Conservation (phyloP, 306 rosid genomes). For the Gleditsia sinensis region DNA sequence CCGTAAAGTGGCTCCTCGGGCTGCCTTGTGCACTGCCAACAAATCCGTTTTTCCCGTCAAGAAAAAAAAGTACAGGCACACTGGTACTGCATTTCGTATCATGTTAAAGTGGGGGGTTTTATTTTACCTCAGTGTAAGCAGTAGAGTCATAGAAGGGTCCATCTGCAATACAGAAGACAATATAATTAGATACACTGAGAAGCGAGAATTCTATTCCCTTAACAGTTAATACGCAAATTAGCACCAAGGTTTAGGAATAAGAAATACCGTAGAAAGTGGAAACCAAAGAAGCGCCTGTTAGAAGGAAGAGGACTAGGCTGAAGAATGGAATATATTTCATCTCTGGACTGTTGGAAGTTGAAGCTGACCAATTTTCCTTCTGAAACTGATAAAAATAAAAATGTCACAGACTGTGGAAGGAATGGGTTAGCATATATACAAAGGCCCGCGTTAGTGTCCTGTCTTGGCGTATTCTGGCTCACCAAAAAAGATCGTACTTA, state of each 20-base stretch:
- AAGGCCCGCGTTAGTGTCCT: background rate
- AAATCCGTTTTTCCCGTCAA: constrained; percentile 1
- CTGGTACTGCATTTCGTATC: too few relatives aligned
- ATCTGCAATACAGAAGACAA: constrained; percentile 54
- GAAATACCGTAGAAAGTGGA: constrained; percentile 65
- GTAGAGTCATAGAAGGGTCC: constrained; percentile 86
- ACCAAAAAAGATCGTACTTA: background rate
- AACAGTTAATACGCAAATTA: background rate
- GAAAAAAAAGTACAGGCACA: background rate
- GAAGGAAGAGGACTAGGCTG: constrained; percentile 33
- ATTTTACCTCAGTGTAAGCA: constrained; percentile 74
- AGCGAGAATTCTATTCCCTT: background rate
- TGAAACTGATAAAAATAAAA: constrained; percentile 11
- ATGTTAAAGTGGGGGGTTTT: too few relatives aligned
- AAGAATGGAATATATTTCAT: constrained; percentile 37
- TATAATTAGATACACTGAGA: background rate
- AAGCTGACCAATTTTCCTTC: background rate
- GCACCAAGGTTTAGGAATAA: background rate
- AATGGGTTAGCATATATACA: background rate
- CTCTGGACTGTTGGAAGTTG: constrained; percentile 3
- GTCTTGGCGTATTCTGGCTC: background rate
- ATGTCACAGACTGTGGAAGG: background rate
- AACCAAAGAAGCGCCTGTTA: constrained; percentile 41
- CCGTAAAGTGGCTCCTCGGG: constrained; percentile 69
- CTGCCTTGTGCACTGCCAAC: constrained; percentile 61